Evolutionary conservation across 2,329 filamentous ascomycete genomes (phyloP).

Genomic region (Aureobasidium zeae): DNA sequence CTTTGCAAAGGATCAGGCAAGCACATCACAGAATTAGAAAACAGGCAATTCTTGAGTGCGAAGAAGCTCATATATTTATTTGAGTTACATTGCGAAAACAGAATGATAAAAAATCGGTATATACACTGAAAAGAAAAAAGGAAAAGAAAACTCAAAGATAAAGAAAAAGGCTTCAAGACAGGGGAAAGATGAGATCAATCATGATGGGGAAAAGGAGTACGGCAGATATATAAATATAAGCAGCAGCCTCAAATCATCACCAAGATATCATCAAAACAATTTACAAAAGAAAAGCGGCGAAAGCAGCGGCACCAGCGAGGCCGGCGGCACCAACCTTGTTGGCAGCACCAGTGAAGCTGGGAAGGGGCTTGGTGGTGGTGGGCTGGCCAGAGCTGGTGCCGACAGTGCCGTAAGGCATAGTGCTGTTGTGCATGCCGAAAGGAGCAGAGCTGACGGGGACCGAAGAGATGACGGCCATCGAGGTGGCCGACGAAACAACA

Average conservation of each 20-base stretch:
- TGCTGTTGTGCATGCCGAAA: constrained; percentile 8
- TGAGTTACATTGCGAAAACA: too few species aligned
- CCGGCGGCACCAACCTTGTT: constrained; percentile 11
- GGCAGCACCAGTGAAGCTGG: constrained; percentile 14
- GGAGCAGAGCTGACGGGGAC: constrained; percentile 16
- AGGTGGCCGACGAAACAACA: background rate
- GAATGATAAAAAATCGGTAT: too few species aligned
- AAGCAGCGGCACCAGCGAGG: constrained; percentile 11
- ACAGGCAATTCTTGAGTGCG: too few species aligned
- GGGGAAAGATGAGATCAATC: too few species aligned
- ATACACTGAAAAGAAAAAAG: too few species aligned
- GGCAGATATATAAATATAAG: too few species aligned
- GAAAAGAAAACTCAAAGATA: too few species aligned
- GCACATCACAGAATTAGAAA: too few species aligned
- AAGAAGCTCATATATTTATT: too few species aligned
- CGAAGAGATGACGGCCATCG: constrained; percentile 10
- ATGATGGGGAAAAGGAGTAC: too few species aligned
- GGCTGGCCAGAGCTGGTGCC: constrained; percentile 8
- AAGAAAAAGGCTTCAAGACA: too few species aligned
- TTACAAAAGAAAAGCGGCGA: constrained; percentile 15
- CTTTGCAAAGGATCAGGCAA: too few species aligned
- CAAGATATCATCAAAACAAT: background rate
- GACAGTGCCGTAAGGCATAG: constrained; percentile 3
- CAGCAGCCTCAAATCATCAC: constrained; percentile 9
- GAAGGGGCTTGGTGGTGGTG: constrained; percentile 5